Conservation (phyloP, 1,284 basidiomycete genomes). For the Trametes versicolor region DNA sequence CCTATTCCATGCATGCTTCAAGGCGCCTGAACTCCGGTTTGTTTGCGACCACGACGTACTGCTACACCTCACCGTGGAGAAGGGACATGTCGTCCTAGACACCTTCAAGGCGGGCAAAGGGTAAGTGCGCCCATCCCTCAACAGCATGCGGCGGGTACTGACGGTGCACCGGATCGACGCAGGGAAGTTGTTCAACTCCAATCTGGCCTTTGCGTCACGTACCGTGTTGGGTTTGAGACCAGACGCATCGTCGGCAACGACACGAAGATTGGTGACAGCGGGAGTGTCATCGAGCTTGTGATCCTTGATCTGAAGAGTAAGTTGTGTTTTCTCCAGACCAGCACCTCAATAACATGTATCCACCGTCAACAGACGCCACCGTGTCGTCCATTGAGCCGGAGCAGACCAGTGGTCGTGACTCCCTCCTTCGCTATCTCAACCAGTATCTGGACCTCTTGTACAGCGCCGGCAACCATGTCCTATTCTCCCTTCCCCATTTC, state of each 20-base stretch:
- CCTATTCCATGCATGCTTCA: constrained; percentile 38
- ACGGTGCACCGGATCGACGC: background rate
- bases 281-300: constrained; percentile 37
- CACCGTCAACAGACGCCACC: constrained; percentile 15
- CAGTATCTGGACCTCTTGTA: constrained; percentile 42
- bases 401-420: constrained; percentile 23
- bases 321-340: background rate
- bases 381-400: constrained; percentile 22
- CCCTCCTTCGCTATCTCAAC: constrained; percentile 33
- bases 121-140: background rate
- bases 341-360: background rate
- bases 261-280: constrained; percentile 36
- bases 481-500: constrained; percentile 46
- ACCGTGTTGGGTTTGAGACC: constrained; percentile 36
- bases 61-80: constrained; percentile 35
- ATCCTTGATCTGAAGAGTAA: constrained; percentile 34
- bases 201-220: constrained; percentile 28
- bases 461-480: constrained; percentile 43
- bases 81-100: constrained; percentile 33
- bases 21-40: constrained; percentile 38
- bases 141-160: background rate
- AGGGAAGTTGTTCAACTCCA: constrained; percentile 17
- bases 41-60: constrained; percentile 44
- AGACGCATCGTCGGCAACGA: constrained; percentile 35
- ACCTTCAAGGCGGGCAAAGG: background rate